These are phyloP conservation scores for Saxophila tyrrhenica DNA, from an alignment of 495 filamentous ascomycete genomes.

Conservation along the genomic window DNA sequence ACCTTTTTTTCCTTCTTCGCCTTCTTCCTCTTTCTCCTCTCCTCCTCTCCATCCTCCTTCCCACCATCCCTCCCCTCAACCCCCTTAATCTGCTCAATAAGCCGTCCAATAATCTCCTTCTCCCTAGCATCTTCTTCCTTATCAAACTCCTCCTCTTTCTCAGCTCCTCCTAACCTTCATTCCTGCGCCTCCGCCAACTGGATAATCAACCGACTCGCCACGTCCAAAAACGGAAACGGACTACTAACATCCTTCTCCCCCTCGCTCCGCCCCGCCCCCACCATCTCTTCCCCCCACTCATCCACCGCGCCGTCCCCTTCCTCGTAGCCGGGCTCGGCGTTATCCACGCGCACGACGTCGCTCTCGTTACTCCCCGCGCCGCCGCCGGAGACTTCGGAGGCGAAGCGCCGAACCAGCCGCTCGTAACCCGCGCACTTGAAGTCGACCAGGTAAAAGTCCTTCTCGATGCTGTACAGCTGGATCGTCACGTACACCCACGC, in stretches of 20 bases:
- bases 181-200: conserved; percentile 55
- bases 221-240: conserved; percentile 69
- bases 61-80: neutral
- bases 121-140: no score
- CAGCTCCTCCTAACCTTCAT: no score
- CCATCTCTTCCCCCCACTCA: conserved; percentile 27
- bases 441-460: conserved; percentile 87
- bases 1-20: no score
- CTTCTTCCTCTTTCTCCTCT: no score
- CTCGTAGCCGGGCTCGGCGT: conserved; percentile 4
- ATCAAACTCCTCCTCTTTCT: no score
- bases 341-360: conserved; percentile 1
- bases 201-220: conserved; percentile 62
- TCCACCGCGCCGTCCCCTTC: conserved; percentile 25
- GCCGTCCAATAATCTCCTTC: no score
- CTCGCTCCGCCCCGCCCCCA: conserved; percentile 24
- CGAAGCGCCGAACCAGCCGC: conserved; percentile 42
- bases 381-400: conserved; percentile 26
- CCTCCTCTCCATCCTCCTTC: no score
- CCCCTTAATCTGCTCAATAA: no score
- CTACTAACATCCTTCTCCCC: conserved; percentile 65
- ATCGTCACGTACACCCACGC: conserved; percentile 86
- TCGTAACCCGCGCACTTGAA: conserved; percentile 99
- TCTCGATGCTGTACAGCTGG: conserved; percentile 91
- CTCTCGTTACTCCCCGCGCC: conserved; percentile 4